Evolutionary conservation across 192 early-diverging fungal genomes (phyloP).

Genomic region (Coemansia sp.): DNA sequence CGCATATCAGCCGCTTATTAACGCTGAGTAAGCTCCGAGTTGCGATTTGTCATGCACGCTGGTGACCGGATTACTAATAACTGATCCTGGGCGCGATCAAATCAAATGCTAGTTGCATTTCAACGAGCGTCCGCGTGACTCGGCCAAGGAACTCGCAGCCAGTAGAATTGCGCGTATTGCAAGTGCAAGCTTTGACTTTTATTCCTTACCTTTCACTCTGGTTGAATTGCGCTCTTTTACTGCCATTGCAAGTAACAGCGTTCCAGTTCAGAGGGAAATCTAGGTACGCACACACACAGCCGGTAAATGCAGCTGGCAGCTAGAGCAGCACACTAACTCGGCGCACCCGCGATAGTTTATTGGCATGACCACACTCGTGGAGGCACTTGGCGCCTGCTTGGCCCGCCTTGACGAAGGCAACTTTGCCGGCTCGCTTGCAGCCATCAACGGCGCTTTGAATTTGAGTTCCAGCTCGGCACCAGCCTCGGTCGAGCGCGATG

Average conservation of each 20-base stretch:
- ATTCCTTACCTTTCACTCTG: too few relatives aligned
- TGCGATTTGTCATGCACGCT: too few relatives aligned
- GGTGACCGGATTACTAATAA: too few relatives aligned
- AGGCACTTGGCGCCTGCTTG: conserved; percentile 38
- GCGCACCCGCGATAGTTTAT: too few relatives aligned
- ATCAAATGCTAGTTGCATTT: too few relatives aligned
- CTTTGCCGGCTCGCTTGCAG: conserved; percentile 31
- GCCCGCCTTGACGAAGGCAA: conserved; percentile 25
- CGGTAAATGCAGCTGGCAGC: neutral
- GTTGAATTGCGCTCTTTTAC: too few relatives aligned
- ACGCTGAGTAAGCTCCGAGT: neutral
- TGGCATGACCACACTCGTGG: conserved; percentile 1
- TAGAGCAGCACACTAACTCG: conserved; percentile 1
- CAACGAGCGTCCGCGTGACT: too few relatives aligned
- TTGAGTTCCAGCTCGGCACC: neutral
- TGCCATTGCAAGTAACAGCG: too few relatives aligned
- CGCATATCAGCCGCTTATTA: neutral
- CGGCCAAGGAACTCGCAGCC: too few relatives aligned
- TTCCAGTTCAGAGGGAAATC: neutral
- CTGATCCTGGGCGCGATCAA: too few relatives aligned
- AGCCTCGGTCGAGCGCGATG: neutral
- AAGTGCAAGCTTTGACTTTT: too few relatives aligned
- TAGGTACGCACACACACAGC: neutral
- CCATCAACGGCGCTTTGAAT: conserved; percentile 13
- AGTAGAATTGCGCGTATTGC: too few relatives aligned